Evolutionary conservation across 2,329 filamentous ascomycete genomes (phyloP), one percentile per base, ranked within the genome.

Genomic region (Endothia cerciana): DNA sequence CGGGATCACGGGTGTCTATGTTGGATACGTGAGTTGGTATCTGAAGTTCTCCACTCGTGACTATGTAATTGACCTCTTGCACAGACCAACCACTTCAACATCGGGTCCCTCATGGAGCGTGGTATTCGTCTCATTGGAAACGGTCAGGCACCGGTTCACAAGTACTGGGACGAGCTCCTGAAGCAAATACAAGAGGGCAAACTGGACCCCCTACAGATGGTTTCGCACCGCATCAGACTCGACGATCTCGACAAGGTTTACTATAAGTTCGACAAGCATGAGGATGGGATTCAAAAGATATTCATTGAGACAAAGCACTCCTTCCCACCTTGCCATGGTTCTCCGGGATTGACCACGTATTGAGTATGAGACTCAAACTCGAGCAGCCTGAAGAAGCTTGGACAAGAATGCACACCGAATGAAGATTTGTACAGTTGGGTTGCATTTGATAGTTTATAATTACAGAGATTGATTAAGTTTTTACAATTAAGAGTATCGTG

Each of bases 21-120:
- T 86, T 36, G 86, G 85, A 66, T 88, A 85, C 69, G 84, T 86
- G 71, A 74, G 83, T 78, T 25, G 71, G 74, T 83, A 77, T 22
- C 2, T 10, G 8, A 4, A 3, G 33, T 17, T 45, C 22, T 5
- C 25, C 6, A 36, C 36, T 7, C 1, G 6, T 1, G n/a, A 19
- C 57, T 7, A 1, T 10, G 1, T 11, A 15, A 19, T 30, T 28
- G 19, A 56, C 53, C 49, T 33, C 6, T 36, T 11, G 53, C 13
- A 1, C 69, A 89, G 84, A 92, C 89, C 28, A 93, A 93, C 77
- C 90, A 92, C 76, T 92, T 94, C 82, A 92, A 92, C 77, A 89
- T 94, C 71, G 92, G 93, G 11, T 89, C 91, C 0, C 74, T 96
- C 17, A 96, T 96, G 92, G 88, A 96, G 78, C 88, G 91, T 40